Evolutionary conservation across 1,284 basidiomycete genomes (phyloP).

Genomic region (Porogramme epimiltina): DNA sequence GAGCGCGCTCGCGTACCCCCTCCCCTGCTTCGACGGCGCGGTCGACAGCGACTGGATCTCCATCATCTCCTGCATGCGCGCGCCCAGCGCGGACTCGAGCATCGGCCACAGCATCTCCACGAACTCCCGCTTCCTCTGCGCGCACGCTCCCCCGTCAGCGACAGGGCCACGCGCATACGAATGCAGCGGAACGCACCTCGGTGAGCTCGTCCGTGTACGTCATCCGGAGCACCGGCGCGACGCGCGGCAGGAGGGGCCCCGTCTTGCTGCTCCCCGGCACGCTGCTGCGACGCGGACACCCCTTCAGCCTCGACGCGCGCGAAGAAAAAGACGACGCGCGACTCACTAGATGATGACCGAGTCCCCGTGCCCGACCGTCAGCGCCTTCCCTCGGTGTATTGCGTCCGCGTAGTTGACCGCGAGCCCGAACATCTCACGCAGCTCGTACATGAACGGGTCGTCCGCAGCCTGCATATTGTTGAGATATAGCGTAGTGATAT

Average conservation of each 20-base stretch:
- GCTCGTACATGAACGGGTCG: background rate
- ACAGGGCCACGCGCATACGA: too few species aligned
- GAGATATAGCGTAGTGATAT: too few species aligned
- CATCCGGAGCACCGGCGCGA: background rate
- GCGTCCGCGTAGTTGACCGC: background rate
- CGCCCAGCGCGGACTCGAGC: background rate
- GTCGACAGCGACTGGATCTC: slow-evolving; percentile 2
- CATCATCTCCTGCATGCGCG: background rate
- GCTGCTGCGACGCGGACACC: too few species aligned
- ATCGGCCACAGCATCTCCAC: background rate
- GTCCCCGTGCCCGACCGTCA: background rate
- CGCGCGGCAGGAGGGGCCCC: background rate
- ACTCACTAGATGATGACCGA: background rate
- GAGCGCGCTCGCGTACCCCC: slow-evolving; percentile 8
- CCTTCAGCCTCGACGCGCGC: background rate
- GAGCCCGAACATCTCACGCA: background rate
- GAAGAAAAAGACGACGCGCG: background rate
- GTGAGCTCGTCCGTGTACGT: background rate
- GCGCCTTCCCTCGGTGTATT: background rate
- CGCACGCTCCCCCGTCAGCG: background rate
- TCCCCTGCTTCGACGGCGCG: slow-evolving; percentile 4
- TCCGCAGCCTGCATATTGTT: background rate
- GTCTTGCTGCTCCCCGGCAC: background rate
- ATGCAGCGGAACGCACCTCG: too few species aligned
- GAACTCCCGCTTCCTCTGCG: background rate